A percentile compares a stretch with the other conserved stretches of the same genome.
phyloP scores from a whole-genome alignment of 2,329 filamentous ascomycete genomes.

The Ceratocystis ficicola region DNA sequence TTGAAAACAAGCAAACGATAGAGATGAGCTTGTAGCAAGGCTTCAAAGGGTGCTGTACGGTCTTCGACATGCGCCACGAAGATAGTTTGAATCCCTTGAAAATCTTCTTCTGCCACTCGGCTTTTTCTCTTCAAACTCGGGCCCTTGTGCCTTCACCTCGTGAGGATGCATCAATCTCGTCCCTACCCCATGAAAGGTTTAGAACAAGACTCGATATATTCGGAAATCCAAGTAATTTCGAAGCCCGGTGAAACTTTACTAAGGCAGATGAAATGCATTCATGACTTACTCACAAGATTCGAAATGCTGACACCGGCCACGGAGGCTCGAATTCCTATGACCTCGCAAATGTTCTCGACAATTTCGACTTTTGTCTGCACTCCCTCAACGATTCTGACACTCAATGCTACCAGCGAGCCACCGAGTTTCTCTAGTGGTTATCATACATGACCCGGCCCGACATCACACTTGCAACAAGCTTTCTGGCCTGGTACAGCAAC shows the following conservation, averaged over 20 bases:
- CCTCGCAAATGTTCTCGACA: neutral
- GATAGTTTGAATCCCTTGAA: neutral
- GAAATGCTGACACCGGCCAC: neutral
- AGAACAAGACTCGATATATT: neutral
- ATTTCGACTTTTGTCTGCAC: neutral
- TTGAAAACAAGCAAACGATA: no score
- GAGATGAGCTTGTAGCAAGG: no score
- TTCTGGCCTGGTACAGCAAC: neutral
- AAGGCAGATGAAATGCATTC: neutral
- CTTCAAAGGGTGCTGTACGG: no score
- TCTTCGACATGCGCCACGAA: neutral
- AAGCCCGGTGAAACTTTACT: neutral
- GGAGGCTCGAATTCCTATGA: neutral
- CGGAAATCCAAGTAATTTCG: neutral
- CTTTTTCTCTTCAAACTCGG: neutral
- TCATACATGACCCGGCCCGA: neutral
- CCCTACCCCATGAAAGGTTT: neutral
- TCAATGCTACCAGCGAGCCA: neutral
- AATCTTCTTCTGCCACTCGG: neutral
- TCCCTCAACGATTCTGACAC: neutral
- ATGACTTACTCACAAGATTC: neutral
- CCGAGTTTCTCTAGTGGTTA: neutral
- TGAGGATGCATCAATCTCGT: neutral
- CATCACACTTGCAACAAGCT: neutral
- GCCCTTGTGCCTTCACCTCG: neutral